Evolutionary conservation across 176 grass and related monocot genomes (phyloP), one percentile per base, ranked within the genome.

Genomic region (Luzula sylvatica): DNA sequence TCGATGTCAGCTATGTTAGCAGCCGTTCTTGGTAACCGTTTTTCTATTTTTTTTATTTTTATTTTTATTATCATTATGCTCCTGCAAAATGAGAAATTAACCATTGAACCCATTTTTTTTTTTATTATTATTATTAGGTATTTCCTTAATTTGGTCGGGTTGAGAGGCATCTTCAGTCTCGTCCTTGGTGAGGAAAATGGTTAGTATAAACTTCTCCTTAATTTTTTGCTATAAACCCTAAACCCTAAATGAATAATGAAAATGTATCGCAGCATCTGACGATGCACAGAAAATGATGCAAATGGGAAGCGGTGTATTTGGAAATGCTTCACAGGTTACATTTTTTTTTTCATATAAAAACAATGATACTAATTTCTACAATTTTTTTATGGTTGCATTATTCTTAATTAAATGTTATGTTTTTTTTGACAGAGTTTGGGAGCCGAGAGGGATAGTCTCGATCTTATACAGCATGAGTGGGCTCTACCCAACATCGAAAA

Each of bases 161-260:
- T 98, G 75, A 98, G 93, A 47, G 93, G 93, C 35, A 79, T 98
- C 47, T 98, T 98, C 69, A 87, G 86, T 70, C 69, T 98, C 46
- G 90, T 98, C 43, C 86, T 98, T 52, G 93, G 93, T 12, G 93
- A 98, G 79, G 93, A 98, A 74, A 98, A 98, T 61, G 92, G 92
- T 90, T 20, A 61, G 53, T 61, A 70, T 32, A 19, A n/a, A n/a
- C n/a, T n/a, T n/a, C 28, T 54, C 20, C 59, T 70, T 76, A 2
- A 69, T 22, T 20, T 38, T 65, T 56, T 40, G 3, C n/a, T n/a
- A n/a, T n/a, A n/a, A n/a, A n/a, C n/a, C n/a, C n/a, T n/a, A n/a
- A n/a, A n/a, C n/a, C n/a, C n/a, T n/a, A n/a, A n/a, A n/a, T n/a
- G n/a, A n/a, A n/a, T n/a, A n/a, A n/a, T n/a, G n/a, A n/a, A n/a